Base-by-base conservation (phyloP, 768 basidiomycete genomes). In the Lactarius trivialis region DNA sequence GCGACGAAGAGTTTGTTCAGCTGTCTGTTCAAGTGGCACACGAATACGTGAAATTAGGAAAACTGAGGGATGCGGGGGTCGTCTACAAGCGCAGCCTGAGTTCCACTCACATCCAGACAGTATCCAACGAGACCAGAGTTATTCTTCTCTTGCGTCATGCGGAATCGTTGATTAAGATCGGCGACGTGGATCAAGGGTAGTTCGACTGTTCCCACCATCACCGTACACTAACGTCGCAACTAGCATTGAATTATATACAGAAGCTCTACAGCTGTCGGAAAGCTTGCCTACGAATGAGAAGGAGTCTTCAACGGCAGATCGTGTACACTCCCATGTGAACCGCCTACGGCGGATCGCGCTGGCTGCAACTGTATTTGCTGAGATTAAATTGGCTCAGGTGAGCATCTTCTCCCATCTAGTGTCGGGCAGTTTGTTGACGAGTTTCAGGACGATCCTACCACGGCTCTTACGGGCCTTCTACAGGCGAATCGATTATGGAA, bases 401-500 rank as follows among this genome's bases (percentile, higher is more conserved):
- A 30, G 21, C 30, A 1, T 33, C 7, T 30, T 11, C 24, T 68
- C 51, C 58, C 32, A 15, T 49, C 30, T 45, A 4, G 7, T 17
- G 34, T 36, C 24, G 26, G 33, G 43, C 34, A 34, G 21, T 28
- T 63, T 41, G 59, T n/a, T 58, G 56, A 49, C 58, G 36, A 14
- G 17, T 52, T 19, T 11, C 62, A 93, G 89, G 83, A 86, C 50
- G 84, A 93, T 52, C 74, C 82, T 0, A 75, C 81, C 0, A 74
- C 77, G 5, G 80, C 85, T 2, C 69, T 92, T 17, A 76, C 81
- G 50, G 80, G 80, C 21, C 75, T 87, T 64, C 74, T 89, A 14
- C 88, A 89, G 65, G 82, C 88, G 0, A 77, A 93, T 55, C 83
- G 91, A 19, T 74, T 94, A 2, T 92, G 87, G 85, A 90, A 89